Evolutionary conservation across 2,329 filamentous ascomycete species (phyloP).

Genomic region (Curvularia verruculosa): DNA sequence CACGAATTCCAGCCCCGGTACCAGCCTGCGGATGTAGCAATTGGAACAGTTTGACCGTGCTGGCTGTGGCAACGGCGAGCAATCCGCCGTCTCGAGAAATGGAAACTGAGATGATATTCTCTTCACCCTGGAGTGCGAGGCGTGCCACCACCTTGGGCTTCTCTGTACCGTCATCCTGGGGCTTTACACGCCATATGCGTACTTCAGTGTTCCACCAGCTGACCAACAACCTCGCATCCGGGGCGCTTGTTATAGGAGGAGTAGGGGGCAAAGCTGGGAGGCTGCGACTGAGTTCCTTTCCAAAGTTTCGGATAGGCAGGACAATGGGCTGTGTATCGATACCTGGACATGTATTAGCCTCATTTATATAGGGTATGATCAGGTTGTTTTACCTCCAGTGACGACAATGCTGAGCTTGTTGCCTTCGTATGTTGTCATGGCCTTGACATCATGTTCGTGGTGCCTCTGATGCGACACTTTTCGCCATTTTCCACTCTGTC

Average conservation of each 20-base stretch:
- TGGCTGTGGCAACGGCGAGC: conserved; percentile 76
- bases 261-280: conserved; percentile 85
- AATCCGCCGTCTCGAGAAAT: conserved; percentile 75
- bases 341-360: conserved; percentile 56
- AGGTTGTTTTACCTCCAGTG: conserved; percentile 74
- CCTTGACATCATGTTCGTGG: conserved; percentile 93
- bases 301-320: conserved; percentile 77
- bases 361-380: not conserved
- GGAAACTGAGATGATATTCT: conserved; percentile 77
- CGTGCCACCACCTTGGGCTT: conserved; percentile 51
- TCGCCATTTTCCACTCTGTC: conserved; percentile 67
- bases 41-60: conserved; percentile 78
- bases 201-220: conserved; percentile 94
- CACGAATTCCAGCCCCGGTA: conserved; percentile 65
- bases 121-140: conserved; percentile 64
- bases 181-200: conserved; percentile 74
- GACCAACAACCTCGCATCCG: conserved; percentile 75
- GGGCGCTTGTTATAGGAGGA: conserved; percentile 74
- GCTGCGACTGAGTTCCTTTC: conserved; percentile 78
- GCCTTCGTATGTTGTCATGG: conserved; percentile 88
- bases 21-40: conserved; percentile 62
- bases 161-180: conserved; percentile 55
- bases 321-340: conserved; percentile 85
- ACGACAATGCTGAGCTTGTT: conserved; percentile 83
- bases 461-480: conserved; percentile 86